phyloP scores from a whole-genome alignment of 2,329 filamentous ascomycete genomes.

The Truncatella angustata region DNA sequence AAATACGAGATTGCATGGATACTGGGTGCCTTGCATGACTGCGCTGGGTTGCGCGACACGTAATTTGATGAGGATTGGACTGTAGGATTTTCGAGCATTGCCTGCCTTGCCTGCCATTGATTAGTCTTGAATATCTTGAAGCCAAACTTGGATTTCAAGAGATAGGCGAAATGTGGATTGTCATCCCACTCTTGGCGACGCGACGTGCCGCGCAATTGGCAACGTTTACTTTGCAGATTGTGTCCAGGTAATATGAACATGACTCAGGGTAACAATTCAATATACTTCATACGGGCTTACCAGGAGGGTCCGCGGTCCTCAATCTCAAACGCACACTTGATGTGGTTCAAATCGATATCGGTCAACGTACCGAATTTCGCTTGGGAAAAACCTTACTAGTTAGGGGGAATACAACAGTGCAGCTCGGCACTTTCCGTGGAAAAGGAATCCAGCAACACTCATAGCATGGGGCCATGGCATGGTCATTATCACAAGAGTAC shows the following conservation, averaged over 20 bases:
- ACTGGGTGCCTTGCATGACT: too few species aligned
- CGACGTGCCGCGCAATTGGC: neutral
- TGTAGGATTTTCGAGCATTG: too few species aligned
- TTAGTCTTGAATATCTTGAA: neutral
- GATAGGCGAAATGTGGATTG: neutral
- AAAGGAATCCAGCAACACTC: neutral
- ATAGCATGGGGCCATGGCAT: neutral
- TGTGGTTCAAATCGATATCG: constrained; percentile 1
- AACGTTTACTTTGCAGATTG: neutral
- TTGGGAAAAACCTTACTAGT: neutral
- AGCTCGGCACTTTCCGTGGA: neutral
- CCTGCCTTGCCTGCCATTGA: too few species aligned
- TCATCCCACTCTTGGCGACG: neutral
- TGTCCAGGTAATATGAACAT: neutral
- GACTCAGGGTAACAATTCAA: neutral
- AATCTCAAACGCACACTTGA: neutral
- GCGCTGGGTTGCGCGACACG: too few species aligned
- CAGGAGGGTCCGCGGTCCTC: neutral
- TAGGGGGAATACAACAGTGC: neutral
- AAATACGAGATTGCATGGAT: too few species aligned
- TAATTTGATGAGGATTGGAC: too few species aligned
- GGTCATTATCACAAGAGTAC: neutral
- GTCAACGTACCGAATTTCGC: neutral
- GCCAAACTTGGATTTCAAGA: neutral
- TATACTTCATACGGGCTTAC: neutral